Conservation (phyloP, 176 grass and related monocot species). For the Ampelocalamus luodianensis region DNA sequence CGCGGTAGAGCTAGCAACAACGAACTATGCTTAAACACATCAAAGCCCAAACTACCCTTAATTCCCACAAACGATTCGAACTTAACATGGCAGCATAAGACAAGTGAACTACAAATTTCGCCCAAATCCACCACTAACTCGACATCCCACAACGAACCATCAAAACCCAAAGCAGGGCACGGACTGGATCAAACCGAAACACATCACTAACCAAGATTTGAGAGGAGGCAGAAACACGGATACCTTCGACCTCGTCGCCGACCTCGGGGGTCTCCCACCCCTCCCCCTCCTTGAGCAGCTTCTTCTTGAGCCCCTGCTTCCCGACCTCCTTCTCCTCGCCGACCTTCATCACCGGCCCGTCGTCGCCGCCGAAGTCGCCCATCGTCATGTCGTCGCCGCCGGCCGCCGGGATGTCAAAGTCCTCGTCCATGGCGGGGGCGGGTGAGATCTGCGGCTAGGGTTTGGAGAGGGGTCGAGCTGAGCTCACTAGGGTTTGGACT, state of each 20-base stretch:
- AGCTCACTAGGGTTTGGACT: slow-evolving; percentile 50
- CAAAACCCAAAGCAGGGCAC: neutral
- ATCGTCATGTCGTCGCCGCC: slow-evolving; percentile 67
- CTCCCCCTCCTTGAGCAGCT: slow-evolving; percentile 84
- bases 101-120: neutral
- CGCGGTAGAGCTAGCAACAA: neutral
- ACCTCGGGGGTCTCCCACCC: slow-evolving; percentile 84
- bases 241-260: slow-evolving; percentile 99
- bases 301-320: slow-evolving; percentile 93
- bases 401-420: slow-evolving; percentile 68
- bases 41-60: neutral
- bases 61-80: neutral
- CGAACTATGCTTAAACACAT: neutral
- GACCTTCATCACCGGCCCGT: slow-evolving; percentile 60
- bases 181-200: neutral
- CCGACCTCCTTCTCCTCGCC: slow-evolving; percentile 98
- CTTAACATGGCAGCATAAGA: neutral
- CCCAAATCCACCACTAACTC: neutral
- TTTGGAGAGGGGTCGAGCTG: neutral
- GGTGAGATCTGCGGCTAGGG: slow-evolving; percentile 33
- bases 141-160: neutral
- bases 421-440: slow-evolving; percentile 74
- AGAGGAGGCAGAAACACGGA: neutral
- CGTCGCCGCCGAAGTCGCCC: slow-evolving; percentile 62
- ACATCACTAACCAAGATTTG: neutral